Conservation (phyloP, 345 rosid species). For the Gossypium turneri region DNA sequence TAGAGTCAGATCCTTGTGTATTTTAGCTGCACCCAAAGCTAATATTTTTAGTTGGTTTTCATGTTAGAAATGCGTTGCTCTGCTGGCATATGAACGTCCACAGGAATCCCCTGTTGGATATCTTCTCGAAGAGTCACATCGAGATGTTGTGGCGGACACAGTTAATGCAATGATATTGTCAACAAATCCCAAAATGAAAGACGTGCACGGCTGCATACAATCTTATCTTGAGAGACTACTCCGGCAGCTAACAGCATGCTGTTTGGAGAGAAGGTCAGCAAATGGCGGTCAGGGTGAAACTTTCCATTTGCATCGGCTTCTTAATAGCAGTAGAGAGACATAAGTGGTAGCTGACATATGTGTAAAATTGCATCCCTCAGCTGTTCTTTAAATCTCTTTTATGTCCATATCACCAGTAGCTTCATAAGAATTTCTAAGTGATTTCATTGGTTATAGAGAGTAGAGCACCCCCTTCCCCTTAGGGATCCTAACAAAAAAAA, state of each 20-base stretch:
- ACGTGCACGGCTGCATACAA: constrained; percentile 43
- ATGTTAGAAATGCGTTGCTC: constrained; percentile 73
- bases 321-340: constrained; percentile 34
- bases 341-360: constrained; percentile 26
- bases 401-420: neutral
- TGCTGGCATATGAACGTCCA: constrained; percentile 75
- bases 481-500: neutral
- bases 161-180: constrained; percentile 76
- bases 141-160: constrained; percentile 87
- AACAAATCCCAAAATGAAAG: constrained; percentile 60
- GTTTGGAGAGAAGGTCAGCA: constrained; percentile 61
- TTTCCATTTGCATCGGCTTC: constrained; percentile 58
- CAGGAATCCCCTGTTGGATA: constrained; percentile 62
- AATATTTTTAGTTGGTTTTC: neutral
- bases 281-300: constrained; percentile 83
- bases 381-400: neutral
- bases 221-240: constrained; percentile 74
- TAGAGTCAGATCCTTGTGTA: neutral
- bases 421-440: neutral
- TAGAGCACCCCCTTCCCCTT: neutral
- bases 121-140: constrained; percentile 68
- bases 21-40: neutral
- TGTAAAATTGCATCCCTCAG: neutral
- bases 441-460: neutral
- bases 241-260: constrained; percentile 78